These are phyloP conservation scores for Kokia cookei DNA, from an alignment of 441 rosid genomes.

Conservation along the genomic window DNA sequence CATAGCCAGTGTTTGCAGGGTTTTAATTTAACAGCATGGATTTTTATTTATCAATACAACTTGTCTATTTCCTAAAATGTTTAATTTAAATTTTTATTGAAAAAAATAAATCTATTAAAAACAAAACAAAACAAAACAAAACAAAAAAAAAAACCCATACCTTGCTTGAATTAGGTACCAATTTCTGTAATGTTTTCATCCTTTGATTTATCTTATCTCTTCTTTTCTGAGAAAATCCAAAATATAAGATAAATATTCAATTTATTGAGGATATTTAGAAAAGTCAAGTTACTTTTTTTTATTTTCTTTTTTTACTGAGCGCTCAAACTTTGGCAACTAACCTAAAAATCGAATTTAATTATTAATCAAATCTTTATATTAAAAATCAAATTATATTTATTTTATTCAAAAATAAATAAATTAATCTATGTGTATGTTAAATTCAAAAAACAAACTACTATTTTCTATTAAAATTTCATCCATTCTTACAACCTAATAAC, in stretches of 20 bases:
- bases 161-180: slow-evolving; percentile 96
- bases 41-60: neutral
- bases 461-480: too few relatives aligned
- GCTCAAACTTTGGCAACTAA: neutral
- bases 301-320: neutral
- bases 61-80: neutral
- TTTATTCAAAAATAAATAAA: too few relatives aligned
- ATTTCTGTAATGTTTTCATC: slow-evolving; percentile 94
- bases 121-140: neutral
- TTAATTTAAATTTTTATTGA: too few relatives aligned
- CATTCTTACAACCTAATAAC: too few relatives aligned
- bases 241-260: neutral
- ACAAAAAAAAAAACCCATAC: slow-evolving; percentile 26
- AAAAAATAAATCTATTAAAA: too few relatives aligned
- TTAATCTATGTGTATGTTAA: too few relatives aligned
- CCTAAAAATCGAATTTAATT: neutral
- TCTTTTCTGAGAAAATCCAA: slow-evolving; percentile 48
- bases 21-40: neutral
- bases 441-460: too few relatives aligned
- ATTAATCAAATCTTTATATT: neutral
- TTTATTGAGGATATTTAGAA: neutral
- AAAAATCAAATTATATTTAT: too few relatives aligned
- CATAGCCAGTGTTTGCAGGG: neutral
- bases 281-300: neutral
- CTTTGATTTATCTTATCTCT: slow-evolving; percentile 93